Percentiles rank a stretch among this genome's conserved stretches.
These are phyloP conservation scores for Neurospora pannonica DNA, from an alignment of 495 filamentous ascomycete species.

Conservation along the genomic window DNA sequence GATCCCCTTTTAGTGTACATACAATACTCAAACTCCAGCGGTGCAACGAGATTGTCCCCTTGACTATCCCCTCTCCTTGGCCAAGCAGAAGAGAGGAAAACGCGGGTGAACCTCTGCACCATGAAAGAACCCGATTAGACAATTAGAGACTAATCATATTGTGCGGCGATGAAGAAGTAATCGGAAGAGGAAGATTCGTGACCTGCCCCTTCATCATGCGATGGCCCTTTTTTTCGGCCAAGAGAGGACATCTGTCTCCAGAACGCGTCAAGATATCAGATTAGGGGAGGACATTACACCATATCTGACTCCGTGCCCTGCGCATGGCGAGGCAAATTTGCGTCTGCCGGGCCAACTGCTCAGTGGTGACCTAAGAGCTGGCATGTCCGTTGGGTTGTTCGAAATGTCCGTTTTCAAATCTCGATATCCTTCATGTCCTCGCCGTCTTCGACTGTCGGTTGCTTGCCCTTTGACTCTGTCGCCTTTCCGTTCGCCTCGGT, in stretches of 20 bases:
- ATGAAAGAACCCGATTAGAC: neutral
- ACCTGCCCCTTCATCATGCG: neutral
- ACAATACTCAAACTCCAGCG: neutral
- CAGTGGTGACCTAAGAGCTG: neutral
- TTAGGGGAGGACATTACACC: neutral
- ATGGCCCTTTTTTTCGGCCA: neutral
- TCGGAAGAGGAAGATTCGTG: neutral
- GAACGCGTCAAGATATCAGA: neutral
- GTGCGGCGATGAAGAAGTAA: neutral
- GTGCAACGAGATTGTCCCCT: neutral
- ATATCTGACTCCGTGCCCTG: neutral
- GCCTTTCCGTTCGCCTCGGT: slow-evolving; percentile 5
- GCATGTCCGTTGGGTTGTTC: neutral
- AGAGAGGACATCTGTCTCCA: neutral
- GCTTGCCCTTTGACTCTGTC: slow-evolving; percentile 26
- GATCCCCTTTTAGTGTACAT: neutral
- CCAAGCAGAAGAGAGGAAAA: neutral
- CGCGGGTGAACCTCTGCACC: neutral
- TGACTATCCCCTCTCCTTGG: neutral
- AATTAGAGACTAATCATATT: neutral
- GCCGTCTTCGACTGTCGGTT: slow-evolving; percentile 25
- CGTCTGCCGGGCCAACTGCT: neutral
- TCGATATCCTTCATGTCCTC: slow-evolving; percentile 51
- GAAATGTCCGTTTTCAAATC: slow-evolving; percentile 27
- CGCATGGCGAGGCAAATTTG: neutral